Conservation (phyloP, 345 rosid species). For the Moringa oleifera region DNA sequence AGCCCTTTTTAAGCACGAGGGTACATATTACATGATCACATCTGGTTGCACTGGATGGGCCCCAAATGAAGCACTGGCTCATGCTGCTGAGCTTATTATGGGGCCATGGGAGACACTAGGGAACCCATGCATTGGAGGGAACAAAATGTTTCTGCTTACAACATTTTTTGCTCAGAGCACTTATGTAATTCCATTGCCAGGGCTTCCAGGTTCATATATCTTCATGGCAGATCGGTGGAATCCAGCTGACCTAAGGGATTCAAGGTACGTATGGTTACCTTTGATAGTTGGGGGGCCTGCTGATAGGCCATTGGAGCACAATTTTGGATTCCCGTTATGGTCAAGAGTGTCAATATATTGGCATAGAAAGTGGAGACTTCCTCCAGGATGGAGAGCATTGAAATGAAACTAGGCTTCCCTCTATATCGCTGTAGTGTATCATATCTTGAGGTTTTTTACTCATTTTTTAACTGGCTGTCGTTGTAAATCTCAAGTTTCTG, state of each 20-base stretch:
- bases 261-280: constrained; percentile 86
- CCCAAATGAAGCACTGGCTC: constrained; percentile 82
- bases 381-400: constrained; percentile 30
- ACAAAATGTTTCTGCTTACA: constrained; percentile 55
- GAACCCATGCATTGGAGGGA: constrained; percentile 85
- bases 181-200: constrained; percentile 66
- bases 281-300: constrained; percentile 73
- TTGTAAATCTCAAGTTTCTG: background rate
- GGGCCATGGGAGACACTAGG: constrained; percentile 97
- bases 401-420: constrained; percentile 16
- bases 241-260: constrained; percentile 78
- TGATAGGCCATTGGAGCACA: constrained; percentile 66
- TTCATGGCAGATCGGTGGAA: constrained; percentile 99
- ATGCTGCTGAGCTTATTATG: constrained; percentile 82
- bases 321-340: constrained; percentile 77
- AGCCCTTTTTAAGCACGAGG: constrained; percentile 69
- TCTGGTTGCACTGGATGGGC: constrained; percentile 99
- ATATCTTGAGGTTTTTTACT: constrained; percentile 15
- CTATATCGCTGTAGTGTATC: constrained; percentile 12
- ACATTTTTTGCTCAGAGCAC: constrained; percentile 92
- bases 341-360: constrained; percentile 87
- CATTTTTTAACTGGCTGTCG: constrained; percentile 26
- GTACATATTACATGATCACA: constrained; percentile 83
- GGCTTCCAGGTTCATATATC: constrained; percentile 61
- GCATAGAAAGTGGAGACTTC: constrained; percentile 89